Conservation (phyloP, 2,329 filamentous ascomycete species). For the Diaporthe longicolla region DNA sequence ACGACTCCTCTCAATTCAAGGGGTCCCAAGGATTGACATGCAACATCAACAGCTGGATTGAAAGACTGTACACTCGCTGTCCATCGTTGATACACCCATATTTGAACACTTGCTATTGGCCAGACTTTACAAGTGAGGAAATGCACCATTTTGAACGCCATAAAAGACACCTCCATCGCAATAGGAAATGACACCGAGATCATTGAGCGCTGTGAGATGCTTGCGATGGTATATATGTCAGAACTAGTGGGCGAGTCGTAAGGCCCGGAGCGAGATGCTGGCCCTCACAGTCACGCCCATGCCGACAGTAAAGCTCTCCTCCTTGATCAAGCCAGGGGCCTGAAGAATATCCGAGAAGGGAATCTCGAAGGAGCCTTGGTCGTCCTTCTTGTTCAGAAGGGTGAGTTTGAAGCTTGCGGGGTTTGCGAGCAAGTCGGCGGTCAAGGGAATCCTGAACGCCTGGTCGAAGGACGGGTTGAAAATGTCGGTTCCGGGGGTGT, state of each 20-base stretch:
- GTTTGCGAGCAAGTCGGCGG: slow-evolving; percentile 48
- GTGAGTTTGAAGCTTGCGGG: slow-evolving; percentile 51
- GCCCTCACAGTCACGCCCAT: slow-evolving; percentile 53
- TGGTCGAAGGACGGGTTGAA: slow-evolving; percentile 64
- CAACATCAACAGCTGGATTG: not conserved
- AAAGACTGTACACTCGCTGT: not conserved
- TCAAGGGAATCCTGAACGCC: slow-evolving; percentile 59
- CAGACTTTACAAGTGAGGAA: not conserved
- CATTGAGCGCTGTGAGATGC: not conserved
- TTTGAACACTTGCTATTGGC: not conserved
- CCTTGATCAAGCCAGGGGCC: slow-evolving; percentile 50
- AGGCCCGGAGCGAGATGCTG: slow-evolving; percentile 53
- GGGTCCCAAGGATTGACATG: not conserved
- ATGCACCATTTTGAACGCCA: not conserved
- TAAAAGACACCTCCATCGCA: not conserved
- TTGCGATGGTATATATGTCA: not conserved
- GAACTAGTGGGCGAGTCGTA: slow-evolving; percentile 38
- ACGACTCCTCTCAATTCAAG: too few relatives aligned
- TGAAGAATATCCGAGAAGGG: slow-evolving; percentile 53
- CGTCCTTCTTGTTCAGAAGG: slow-evolving; percentile 53
- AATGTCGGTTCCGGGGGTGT: slow-evolving; percentile 61
- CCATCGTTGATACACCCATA: not conserved
- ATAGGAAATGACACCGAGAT: not conserved
- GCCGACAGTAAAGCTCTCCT: slow-evolving; percentile 54
- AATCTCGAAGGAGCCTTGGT: slow-evolving; percentile 53